phyloP scores from a whole-genome alignment of 495 filamentous ascomycete genomes.

The Lophiostoma macrostomum region DNA sequence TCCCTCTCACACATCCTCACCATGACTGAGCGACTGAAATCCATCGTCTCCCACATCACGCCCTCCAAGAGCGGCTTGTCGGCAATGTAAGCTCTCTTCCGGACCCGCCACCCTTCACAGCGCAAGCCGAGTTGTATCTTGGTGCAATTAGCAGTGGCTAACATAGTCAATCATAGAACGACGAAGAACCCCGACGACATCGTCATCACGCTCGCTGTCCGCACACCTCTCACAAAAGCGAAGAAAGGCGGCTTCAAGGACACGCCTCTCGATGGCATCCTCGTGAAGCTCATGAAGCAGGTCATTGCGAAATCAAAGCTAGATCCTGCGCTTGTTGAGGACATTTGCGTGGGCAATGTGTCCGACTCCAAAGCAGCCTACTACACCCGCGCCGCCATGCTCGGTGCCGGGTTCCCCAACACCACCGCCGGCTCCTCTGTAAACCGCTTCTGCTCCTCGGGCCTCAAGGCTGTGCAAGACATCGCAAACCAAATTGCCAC shows the following conservation, averaged over 20 bases:
- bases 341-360: constrained; percentile 91
- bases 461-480: constrained; percentile 89
- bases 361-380: constrained; percentile 83
- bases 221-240: constrained; percentile 79
- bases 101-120: too few species aligned
- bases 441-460: constrained; percentile 97
- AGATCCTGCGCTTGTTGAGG: constrained; percentile 81
- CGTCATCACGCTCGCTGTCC: constrained; percentile 86
- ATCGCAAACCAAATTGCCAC: constrained; percentile 82
- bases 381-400: constrained; percentile 80
- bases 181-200: constrained; percentile 95
- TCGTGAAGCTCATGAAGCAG: constrained; percentile 76
- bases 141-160: too few species aligned
- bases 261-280: constrained; percentile 79
- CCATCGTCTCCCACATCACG: constrained; percentile 82
- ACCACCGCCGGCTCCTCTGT: constrained; percentile 74
- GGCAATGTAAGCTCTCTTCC: constrained; percentile 66
- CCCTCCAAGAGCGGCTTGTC: constrained; percentile 64
- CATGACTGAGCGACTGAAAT: constrained; percentile 87
- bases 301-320: constrained; percentile 69
- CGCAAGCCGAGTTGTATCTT: too few species aligned
- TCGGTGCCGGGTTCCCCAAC: constrained; percentile 92
- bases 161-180: constrained; percentile 71
- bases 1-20: neutral
- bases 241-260: constrained; percentile 93